Conservation (phyloP, 345 rosid genomes). For the Dovyalis caffra region DNA sequence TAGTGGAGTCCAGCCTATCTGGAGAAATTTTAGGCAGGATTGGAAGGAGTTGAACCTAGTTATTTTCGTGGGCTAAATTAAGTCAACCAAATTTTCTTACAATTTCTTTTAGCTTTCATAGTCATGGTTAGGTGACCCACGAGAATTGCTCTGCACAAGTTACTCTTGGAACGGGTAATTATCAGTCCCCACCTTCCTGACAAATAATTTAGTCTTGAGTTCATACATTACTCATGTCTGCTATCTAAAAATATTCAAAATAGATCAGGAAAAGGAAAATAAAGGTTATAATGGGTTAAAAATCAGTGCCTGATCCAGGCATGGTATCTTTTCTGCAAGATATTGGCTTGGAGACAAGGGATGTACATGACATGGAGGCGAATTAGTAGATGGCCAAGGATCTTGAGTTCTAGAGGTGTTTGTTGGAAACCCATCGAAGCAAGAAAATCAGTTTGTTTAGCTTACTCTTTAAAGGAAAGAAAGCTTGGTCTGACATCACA, state of each 20-base stretch:
- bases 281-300: background rate
- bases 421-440: slow-evolving; percentile 43
- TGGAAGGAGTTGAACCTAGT: background rate
- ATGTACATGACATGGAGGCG: slow-evolving; percentile 11
- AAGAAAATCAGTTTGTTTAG: slow-evolving; percentile 51
- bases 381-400: slow-evolving; percentile 13
- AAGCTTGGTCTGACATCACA: slow-evolving; percentile 29
- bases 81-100: slow-evolving; percentile 20
- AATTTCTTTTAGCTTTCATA: slow-evolving; percentile 10
- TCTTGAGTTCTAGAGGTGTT: slow-evolving; percentile 26
- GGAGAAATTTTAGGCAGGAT: background rate
- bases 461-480: slow-evolving; percentile 32
- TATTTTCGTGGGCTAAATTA: background rate
- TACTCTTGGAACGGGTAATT: slow-evolving; percentile 12
- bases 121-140: slow-evolving; percentile 25
- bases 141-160: slow-evolving; percentile 15
- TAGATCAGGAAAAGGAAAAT: background rate
- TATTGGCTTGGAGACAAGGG: slow-evolving; percentile 11
- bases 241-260: background rate
- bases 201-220: background rate
- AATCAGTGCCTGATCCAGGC: background rate
- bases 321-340: slow-evolving; percentile 6
- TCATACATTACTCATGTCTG: background rate
- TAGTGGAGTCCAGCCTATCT: background rate
- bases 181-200: slow-evolving; percentile 6